These are phyloP conservation scores for Naumovozyma baii DNA, from an alignment of 805 yeast genomes.

Conservation along the genomic window DNA sequence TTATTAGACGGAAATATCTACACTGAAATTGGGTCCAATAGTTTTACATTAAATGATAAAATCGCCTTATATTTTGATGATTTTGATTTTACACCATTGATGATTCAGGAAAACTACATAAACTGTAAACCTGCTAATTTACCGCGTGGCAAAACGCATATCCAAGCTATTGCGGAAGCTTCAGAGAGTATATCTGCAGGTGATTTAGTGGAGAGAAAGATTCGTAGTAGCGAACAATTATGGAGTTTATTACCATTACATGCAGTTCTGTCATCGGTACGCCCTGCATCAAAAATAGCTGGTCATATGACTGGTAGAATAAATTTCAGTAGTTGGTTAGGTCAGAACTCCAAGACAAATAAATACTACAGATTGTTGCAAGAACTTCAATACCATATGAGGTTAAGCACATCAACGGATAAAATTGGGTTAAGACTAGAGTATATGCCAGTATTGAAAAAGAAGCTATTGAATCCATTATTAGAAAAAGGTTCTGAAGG, in stretches of 20 bases:
- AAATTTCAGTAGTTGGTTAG: constrained; percentile 78
- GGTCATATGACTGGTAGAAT: constrained; percentile 63
- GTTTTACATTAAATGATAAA: constrained; percentile 63
- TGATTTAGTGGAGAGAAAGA: constrained; percentile 70
- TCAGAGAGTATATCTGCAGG: constrained; percentile 81
- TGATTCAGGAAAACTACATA: constrained; percentile 91
- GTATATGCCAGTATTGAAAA: constrained; percentile 57
- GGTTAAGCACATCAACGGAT: constrained; percentile 70
- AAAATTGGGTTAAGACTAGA: constrained; percentile 65
- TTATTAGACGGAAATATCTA: constrained; percentile 54
- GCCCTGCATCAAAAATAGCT: constrained; percentile 65
- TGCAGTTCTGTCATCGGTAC: constrained; percentile 75
- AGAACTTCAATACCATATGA: constrained; percentile 80
- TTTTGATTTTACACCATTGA: constrained; percentile 85
- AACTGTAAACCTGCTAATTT: constrained; percentile 48
- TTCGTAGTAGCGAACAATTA: constrained; percentile 84
- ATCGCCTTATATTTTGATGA: constrained; percentile 88
- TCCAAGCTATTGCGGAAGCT: constrained; percentile 62
- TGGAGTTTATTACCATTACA: constrained; percentile 92
- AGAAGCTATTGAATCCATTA: constrained; percentile 51
- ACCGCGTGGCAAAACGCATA: constrained; percentile 39
- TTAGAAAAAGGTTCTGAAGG: constrained; percentile 49
- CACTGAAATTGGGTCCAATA: constrained; percentile 34
- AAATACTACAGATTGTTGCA: constrained; percentile 73
- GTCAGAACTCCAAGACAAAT: constrained; percentile 76